Evolutionary conservation across 2,329 filamentous ascomycete species (phyloP).

Genomic region (Stagonosporopsis rhizophila): DNA sequence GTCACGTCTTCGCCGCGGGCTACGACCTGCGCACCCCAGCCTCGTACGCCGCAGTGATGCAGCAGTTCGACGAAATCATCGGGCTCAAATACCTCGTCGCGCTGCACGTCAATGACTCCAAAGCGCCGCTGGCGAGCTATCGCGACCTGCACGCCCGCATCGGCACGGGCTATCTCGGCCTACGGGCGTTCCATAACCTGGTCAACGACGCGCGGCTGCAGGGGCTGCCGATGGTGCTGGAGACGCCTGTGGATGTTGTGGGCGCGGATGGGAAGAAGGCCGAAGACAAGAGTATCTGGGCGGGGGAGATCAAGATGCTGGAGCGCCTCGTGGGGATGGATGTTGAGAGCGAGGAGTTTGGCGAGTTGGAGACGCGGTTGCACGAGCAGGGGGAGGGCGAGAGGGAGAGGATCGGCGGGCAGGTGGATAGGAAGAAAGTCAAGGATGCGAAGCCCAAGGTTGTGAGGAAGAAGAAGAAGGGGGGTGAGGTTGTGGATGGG

Average conservation of each 20-base stretch:
- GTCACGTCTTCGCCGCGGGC: slow-evolving; percentile 92
- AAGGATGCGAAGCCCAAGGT: slow-evolving; percentile 50
- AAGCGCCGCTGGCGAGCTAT: slow-evolving; percentile 81
- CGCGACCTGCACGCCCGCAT: slow-evolving; percentile 96
- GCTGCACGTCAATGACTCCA: slow-evolving; percentile 94
- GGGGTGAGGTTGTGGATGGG: slow-evolving; percentile 2
- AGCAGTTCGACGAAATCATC: slow-evolving; percentile 77
- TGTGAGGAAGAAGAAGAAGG: slow-evolving; percentile 48
- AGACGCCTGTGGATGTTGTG: slow-evolving; percentile 87
- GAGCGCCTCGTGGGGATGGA: slow-evolving; percentile 89
- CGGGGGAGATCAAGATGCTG: slow-evolving; percentile 90
- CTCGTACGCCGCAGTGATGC: slow-evolving; percentile 75
- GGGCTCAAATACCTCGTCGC: slow-evolving; percentile 82
- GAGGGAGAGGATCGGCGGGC: slow-evolving; percentile 76
- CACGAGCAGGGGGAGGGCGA: slow-evolving; percentile 73
- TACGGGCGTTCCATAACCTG: slow-evolving; percentile 88
- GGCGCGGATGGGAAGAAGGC: slow-evolving; percentile 67
- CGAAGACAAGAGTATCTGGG: slow-evolving; percentile 87
- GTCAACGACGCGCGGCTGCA: slow-evolving; percentile 82
- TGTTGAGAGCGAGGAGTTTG: slow-evolving; percentile 75
- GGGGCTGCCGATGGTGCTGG: slow-evolving; percentile 86
- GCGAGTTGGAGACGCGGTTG: slow-evolving; percentile 67
- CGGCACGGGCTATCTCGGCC: slow-evolving; percentile 89
- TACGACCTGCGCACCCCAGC: slow-evolving; percentile 83
- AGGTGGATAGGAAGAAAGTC: slow-evolving; percentile 69